phyloP scores from a whole-genome alignment of 805 yeast genomes.

The Cyberlindnera maritima region DNA sequence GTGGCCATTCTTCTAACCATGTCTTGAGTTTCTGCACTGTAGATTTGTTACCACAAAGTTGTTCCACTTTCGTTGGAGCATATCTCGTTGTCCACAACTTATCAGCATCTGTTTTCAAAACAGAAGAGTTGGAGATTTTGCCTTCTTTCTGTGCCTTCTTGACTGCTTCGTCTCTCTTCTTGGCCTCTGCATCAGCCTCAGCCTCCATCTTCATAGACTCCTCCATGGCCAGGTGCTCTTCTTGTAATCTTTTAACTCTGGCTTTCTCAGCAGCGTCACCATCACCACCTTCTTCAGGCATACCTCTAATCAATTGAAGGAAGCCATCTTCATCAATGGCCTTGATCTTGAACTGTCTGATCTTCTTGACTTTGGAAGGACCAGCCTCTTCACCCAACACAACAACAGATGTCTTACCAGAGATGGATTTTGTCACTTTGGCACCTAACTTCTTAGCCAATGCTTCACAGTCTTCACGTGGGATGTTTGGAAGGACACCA shows the following conservation, averaged over 20 bases:
- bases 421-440: conserved; percentile 79
- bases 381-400: conserved; percentile 97
- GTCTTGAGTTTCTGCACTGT: conserved; percentile 58
- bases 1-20: conserved; percentile 83
- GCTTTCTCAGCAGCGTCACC: conserved; percentile 79
- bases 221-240: conserved; percentile 53
- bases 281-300: conserved; percentile 93
- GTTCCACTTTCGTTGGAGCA: conserved; percentile 75
- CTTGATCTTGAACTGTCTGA: conserved; percentile 68
- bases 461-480: conserved; percentile 71
- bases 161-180: conserved; percentile 27
- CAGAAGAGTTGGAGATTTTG: conserved; percentile 10
- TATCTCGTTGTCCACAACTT: conserved; percentile 91
- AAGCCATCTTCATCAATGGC: conserved; percentile 89
- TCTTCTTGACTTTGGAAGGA: conserved; percentile 85
- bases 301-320: conserved; percentile 60
- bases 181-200: conserved; percentile 40
- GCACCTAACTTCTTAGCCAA: conserved; percentile 89
- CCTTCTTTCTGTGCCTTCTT: conserved; percentile 29
- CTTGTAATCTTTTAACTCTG: conserved; percentile 62
- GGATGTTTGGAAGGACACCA: conserved; percentile 78
- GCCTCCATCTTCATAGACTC: conserved; percentile 47
- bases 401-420: conserved; percentile 81
- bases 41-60: conserved; percentile 89
- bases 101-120: conserved; percentile 45